Evolutionary conservation across 78 protist genomes (phyloP), one percentile per base, ranked within the genome.

Genomic region (Creolimax fragrantissima): DNA sequence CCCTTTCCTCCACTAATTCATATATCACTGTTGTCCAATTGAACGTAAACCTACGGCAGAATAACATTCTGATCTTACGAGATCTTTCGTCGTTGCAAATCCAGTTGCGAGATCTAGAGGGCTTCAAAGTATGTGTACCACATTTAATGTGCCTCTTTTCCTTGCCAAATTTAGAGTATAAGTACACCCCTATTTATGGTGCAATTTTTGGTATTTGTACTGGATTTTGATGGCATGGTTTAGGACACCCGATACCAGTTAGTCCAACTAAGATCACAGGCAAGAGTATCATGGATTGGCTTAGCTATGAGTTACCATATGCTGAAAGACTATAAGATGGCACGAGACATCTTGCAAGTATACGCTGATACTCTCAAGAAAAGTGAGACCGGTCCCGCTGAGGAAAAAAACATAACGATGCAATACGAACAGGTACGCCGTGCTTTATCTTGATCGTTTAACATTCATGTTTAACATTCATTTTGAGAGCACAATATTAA

Each of bases 11-110:
- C n/a, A n/a, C n/a, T n/a, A n/a, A n/a, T n/a, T n/a, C n/a, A n/a
- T n/a, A n/a, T n/a, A n/a, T n/a, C n/a, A n/a, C n/a, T n/a, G n/a
- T n/a, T n/a, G n/a, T 84, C 24, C 41, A 84, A n/a, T 84, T 41
- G 11, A 42, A 42, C 2, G 24, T 84, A 32, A 11, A 84, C 11
- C 24, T 2, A 24, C 2, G 43, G 7, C 90, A 84, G 44, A 32
- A 94, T 42, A 96, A 96, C 91, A 2, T 44, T 37, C 90, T 92
- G 85, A 96, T 98, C 89, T 44, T 96, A 85, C 45, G 94, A 3
- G 99, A 96, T 35, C 92, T 96, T 3, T 43, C 95, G 43, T 35
- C 86, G 45, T 93, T 97, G 24, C 97, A 95, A 90, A 92, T 96
- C 32, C 97, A 96, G 83, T 84, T 66, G 83, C 94, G 98, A 24